Base-by-base conservation (phyloP, 176 grass and related monocot genomes). In the Chrysopogon serrulatus region DNA sequence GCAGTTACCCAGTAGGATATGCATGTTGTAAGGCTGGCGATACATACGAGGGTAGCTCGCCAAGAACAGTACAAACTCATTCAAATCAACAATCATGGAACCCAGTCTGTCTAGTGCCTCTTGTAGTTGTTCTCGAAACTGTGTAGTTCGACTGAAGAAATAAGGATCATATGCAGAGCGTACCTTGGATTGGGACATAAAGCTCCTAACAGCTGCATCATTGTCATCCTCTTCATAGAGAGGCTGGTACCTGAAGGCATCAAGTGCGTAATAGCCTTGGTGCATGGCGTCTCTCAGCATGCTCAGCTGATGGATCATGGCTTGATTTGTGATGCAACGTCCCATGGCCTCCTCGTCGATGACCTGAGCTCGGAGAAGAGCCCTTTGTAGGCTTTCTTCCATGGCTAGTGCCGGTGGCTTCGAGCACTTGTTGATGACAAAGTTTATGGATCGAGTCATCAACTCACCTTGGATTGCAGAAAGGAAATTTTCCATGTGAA, bases 261-360 rank as follows among this genome's bases (percentile, higher is more conserved):
- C 68, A 6, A 82, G 80, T 27, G 59, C 6, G 21, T 82, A 82
- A 56, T 30, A 61, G 37, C 80, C 80, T 62, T 27, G 26, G 53
- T 73, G 35, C 19, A 81, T 44, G 37, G 51, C 37, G 8, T 63
- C 51, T 26, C 53, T 83, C 10, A 73, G 68, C 28, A 45, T 62
- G 53, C 14, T 28, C 6, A 83, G 67, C 28, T 83, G 68, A 2
- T 24, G 68, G 10, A 72, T 51, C 36, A 82, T 72, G 16, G 49
- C 68, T 82, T 43, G 49, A 51, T 82, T 82, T 59, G 51, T 61
- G 26, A 82, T 61, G 4, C 33, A 26, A 36, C 80, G 49, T 11
- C 16, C 36, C 49, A 31, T 68, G 35, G 49, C 49, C 67, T 72
- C 80, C 10, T 82, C 26, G 4, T 72, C 39, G 68, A 82, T 60